Percentiles rank a stretch among this genome's conserved stretches.
Evolutionary conservation across 2,329 filamentous ascomycete genomes (phyloP).

Genomic region (Hysterium pulicare): DNA sequence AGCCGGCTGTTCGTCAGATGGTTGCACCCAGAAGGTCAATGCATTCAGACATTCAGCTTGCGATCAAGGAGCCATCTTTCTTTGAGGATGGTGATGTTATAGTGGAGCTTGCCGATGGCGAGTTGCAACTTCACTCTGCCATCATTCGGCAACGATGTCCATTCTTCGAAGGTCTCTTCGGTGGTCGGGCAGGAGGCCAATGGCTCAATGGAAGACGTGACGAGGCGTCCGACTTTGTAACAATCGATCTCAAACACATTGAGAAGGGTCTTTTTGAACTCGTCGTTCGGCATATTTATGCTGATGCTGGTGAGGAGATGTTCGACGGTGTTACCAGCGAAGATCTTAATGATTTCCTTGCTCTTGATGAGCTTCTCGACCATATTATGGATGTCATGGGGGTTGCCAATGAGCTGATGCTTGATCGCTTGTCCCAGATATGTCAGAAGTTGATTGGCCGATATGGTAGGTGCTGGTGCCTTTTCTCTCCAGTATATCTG

Average conservation of each 20-base stretch:
- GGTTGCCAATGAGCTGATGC: constrained; percentile 90
- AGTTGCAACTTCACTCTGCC: constrained; percentile 69
- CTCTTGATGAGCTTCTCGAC: constrained; percentile 78
- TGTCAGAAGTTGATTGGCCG: constrained; percentile 81
- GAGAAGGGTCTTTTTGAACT: constrained; percentile 69
- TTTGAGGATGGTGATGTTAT: constrained; percentile 78
- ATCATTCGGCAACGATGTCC: constrained; percentile 80
- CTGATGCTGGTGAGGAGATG: constrained; percentile 73
- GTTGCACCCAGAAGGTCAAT: constrained; percentile 61
- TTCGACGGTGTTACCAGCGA: constrained; percentile 73
- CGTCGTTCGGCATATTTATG: constrained; percentile 78
- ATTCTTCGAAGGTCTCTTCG: constrained; percentile 87
- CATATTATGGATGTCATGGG: constrained; percentile 87
- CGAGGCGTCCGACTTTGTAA: constrained; percentile 51
- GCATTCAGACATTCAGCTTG: constrained; percentile 66
- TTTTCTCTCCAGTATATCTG: constrained; percentile 15
- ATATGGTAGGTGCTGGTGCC: constrained; percentile 55
- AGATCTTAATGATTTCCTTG: constrained; percentile 45
- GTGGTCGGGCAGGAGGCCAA: constrained; percentile 77
- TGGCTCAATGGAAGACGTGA: constrained; percentile 76
- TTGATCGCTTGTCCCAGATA: constrained; percentile 83
- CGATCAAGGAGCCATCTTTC: constrained; percentile 65
- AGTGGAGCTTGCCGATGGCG: constrained; percentile 72
- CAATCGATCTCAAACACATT: constrained; percentile 81
- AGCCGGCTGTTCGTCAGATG: constrained; percentile 75